Evolutionary conservation across 306 rosid genomes (phyloP).

Genomic region (Castanea sativa): DNA sequence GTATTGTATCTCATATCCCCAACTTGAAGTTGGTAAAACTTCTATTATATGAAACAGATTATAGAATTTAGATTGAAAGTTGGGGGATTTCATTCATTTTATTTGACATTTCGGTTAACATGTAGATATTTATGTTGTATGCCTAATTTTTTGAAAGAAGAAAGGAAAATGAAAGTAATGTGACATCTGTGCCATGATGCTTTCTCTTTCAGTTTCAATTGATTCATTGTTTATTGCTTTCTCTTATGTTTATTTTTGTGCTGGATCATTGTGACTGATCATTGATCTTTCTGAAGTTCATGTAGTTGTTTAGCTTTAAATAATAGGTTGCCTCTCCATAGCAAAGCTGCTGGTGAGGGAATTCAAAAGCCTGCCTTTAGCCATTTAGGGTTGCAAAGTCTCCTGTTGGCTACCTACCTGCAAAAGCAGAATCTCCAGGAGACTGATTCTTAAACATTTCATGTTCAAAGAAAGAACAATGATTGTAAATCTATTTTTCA

Average conservation of each 20-base stretch:
- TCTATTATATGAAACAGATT: neutral
- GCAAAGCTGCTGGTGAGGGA: no score
- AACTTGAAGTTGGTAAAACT: neutral
- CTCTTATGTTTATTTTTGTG: neutral
- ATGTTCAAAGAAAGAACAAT: no score
- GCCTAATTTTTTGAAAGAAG: neutral
- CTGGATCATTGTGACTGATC: neutral
- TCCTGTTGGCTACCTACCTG: no score
- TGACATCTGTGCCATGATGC: neutral
- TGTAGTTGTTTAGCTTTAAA: no score
- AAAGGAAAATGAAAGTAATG: no score
- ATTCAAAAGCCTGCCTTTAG: no score
- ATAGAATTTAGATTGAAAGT: neutral
- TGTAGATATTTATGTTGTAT: neutral
- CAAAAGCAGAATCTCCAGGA: no score
- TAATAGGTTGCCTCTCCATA: no score
- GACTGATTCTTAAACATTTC: no score
- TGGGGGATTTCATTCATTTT: neutral
- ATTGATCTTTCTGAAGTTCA: neutral
- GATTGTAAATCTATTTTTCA: no score
- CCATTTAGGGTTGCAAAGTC: no score
- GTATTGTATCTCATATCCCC: neutral
- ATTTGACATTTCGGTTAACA: neutral
- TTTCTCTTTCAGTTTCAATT: neutral
- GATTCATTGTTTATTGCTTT: neutral